A percentile compares a stretch with the other conserved stretches of the same genome.
Conservation (phyloP, 345 rosid species). For the Ceriops zippeliana region DNA sequence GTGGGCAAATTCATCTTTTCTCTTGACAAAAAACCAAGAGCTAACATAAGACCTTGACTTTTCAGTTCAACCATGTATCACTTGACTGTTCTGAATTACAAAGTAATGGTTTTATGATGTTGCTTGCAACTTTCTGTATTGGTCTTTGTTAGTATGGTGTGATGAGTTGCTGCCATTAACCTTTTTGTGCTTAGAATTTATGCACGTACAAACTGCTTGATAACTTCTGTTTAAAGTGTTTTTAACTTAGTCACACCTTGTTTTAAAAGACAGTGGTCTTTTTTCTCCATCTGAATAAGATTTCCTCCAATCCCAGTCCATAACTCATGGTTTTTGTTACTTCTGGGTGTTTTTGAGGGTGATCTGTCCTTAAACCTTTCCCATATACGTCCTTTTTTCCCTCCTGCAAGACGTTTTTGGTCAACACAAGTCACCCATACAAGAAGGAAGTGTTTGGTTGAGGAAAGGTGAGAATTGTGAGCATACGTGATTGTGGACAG, state of each 20-base stretch:
- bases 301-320: background rate
- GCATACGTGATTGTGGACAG: slow-evolving; percentile 23
- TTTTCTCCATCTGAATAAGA: background rate
- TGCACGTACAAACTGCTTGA: background rate
- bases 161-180: background rate
- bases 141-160: background rate
- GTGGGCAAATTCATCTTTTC: background rate
- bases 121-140: background rate
- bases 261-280: background rate
- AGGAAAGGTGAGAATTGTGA: slow-evolving; percentile 35
- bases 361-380: background rate
- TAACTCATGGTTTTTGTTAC: background rate
- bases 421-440: background rate
- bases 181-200: background rate
- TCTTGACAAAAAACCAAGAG: too few species aligned
- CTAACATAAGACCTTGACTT: background rate
- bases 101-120: background rate
- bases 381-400: background rate
- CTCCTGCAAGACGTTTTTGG: background rate
- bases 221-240: background rate
- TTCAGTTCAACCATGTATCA: background rate
- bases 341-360: background rate
- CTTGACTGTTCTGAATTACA: background rate
- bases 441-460: slow-evolving; percentile 9
- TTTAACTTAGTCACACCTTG: background rate